phyloP scores from a whole-genome alignment of 305 asterid genomes.

The Solanum hybrid region DNA sequence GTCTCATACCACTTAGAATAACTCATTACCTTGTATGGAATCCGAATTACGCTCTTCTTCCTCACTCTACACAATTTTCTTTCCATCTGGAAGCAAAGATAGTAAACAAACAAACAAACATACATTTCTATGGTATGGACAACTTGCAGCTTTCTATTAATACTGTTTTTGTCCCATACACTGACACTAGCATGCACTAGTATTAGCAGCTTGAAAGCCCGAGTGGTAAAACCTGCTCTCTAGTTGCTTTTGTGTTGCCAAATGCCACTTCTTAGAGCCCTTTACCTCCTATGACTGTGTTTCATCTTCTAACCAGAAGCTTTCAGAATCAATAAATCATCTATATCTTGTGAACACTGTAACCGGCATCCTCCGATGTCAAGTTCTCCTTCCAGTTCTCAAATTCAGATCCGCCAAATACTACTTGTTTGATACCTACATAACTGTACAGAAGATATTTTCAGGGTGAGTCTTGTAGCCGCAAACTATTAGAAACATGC shows the following conservation, averaged over 20 bases:
- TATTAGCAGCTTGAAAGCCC: neutral
- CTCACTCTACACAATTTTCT: neutral
- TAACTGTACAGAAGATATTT: slow-evolving; percentile 31
- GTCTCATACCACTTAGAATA: neutral
- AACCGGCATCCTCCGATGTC: slow-evolving; percentile 71
- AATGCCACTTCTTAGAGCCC: neutral
- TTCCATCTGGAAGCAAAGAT: neutral
- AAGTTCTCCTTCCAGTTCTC: slow-evolving; percentile 71
- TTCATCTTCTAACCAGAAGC: neutral
- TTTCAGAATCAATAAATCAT: neutral
- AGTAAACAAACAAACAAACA: neutral
- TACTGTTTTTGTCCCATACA: neutral
- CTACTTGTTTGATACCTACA: slow-evolving; percentile 80
- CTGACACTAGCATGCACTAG: neutral
- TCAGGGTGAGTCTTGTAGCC: slow-evolving; percentile 8
- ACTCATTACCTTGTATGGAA: neutral
- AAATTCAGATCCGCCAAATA: slow-evolving; percentile 74
- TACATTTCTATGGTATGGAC: neutral
- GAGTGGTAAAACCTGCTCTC: neutral
- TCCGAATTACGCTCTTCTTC: neutral
- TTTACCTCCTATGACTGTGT: neutral
- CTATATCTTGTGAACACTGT: slow-evolving; percentile 69
- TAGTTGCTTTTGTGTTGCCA: neutral
- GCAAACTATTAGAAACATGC: slow-evolving; percentile 5
- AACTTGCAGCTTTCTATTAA: neutral